Percentiles rank a stretch among this genome's conserved stretches.
Conservation (phyloP, 1,284 basidiomycete genomes). For the Fomitiporia mediterranea region DNA sequence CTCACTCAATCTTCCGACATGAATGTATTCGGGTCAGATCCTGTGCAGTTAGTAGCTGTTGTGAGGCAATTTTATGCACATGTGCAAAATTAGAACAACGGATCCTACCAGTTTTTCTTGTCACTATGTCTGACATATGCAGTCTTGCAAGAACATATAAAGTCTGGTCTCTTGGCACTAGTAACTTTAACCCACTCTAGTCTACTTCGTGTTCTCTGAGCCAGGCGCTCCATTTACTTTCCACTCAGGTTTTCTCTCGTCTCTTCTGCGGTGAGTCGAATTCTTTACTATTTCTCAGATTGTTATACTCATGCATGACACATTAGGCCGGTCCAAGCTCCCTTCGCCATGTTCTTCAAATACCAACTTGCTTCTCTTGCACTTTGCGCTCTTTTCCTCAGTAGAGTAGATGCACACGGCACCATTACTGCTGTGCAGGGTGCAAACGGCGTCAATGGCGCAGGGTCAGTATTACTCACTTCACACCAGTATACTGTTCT, state of each 20-base stretch:
- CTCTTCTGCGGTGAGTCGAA: not conserved
- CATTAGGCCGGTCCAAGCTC: not conserved
- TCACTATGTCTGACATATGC: too few relatives aligned
- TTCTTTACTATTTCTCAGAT: not conserved
- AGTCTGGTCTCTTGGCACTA: too few relatives aligned
- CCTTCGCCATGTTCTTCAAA: conserved; percentile 14
- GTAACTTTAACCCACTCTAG: too few relatives aligned
- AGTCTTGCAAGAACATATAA: too few relatives aligned
- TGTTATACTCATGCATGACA: not conserved
- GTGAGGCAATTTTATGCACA: too few relatives aligned
- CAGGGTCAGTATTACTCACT: conserved; percentile 20
- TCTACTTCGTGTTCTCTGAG: not conserved
- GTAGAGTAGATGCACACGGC: conserved; percentile 23
- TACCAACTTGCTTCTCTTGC: conserved; percentile 6
- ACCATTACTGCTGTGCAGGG: conserved; percentile 24
- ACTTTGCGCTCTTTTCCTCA: conserved; percentile 17
- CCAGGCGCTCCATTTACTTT: conserved; percentile 4
- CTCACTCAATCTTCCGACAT: too few relatives aligned
- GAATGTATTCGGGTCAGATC: too few relatives aligned
- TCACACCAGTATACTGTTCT: conserved; percentile 16
- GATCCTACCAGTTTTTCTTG: too few relatives aligned
- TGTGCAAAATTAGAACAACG: too few relatives aligned
- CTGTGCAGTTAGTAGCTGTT: too few relatives aligned
- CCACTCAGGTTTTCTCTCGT: not conserved
- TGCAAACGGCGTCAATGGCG: conserved; percentile 24